Base-by-base conservation (phyloP, 2,329 filamentous ascomycete species). In the Trichoderma koningiopsis region DNA sequence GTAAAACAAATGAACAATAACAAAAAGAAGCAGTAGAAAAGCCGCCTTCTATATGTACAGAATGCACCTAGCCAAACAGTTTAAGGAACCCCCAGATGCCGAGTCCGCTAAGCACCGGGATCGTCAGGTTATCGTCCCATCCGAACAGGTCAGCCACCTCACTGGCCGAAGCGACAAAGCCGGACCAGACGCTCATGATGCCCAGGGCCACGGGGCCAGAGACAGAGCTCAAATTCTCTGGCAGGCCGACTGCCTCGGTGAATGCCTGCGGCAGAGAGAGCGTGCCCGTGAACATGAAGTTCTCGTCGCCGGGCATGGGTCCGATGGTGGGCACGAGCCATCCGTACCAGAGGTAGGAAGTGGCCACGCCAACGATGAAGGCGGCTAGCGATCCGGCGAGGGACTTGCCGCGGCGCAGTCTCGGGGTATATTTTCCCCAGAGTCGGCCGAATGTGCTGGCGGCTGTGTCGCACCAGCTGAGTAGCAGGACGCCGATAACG, bases 391-490 rank as follows among this genome's bases (percentile, higher is more conserved):
- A 96, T 0, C 96, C 96, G 22, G 96, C 96, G 33, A 98, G 83
- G 70, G 93, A 97, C 87, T 99, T 99, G 53, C 94, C 94, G 72
- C 87, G 87, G 71, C 96, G 89, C 68, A 99, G 87, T 64, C 91
- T 88, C 47, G 92, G 92, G 2, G 96, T 99, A 78, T 97, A 94
- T 71, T 91, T 88, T 53, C 96, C 96, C 82, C 92, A 98, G 16
- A 95, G 84, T 67, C 96, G 88, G 65, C 96, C 96, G 77, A 99
- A 94, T 0, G 96, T 99, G 77, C 92, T 96, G 62, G 96, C 96
- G 43, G 96, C 96, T 1, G 96, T 98, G 79, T 99, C 96, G 81
- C 96, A 99, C 96, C 96, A 99, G 77, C 92, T 96, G 29, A 99
- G 88, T 52, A 99, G 87, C 75, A 99, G 84, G 55, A 98, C 91